phyloP scores from a whole-genome alignment of 768 basidiomycete species.

The Postia placenta region DNA sequence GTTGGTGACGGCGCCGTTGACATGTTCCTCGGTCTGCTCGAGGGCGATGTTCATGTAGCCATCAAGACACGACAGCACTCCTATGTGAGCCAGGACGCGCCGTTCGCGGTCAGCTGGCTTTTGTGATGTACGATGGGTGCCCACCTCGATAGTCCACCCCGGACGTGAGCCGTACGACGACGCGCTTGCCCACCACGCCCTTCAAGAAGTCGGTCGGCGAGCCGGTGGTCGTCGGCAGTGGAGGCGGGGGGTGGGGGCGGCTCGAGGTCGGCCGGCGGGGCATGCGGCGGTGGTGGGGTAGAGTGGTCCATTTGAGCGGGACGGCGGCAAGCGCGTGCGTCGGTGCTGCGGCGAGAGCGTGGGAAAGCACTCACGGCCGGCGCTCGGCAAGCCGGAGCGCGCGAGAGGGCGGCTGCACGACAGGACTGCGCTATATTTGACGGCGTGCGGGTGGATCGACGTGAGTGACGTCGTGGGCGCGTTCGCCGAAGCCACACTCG shows the following conservation, averaged over 20 bases:
- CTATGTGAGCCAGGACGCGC: conserved; percentile 32
- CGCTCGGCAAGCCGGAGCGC: background rate
- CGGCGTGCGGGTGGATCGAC: background rate
- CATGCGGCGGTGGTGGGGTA: conserved; percentile 23
- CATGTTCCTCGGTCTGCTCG: conserved; percentile 96
- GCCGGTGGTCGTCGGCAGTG: conserved; percentile 48
- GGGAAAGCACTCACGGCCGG: background rate
- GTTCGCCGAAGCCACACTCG: background rate
- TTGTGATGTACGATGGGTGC: conserved; percentile 17
- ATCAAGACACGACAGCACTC: conserved; percentile 90
- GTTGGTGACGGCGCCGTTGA: conserved; percentile 82
- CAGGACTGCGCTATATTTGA: no score
- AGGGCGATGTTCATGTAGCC: conserved; percentile 99
- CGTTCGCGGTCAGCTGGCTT: background rate
- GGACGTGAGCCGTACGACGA: conserved; percentile 85
- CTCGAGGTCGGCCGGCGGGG: conserved; percentile 32
- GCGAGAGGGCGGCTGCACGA: background rate
- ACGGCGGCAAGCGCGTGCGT: background rate
- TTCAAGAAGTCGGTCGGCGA: conserved; percentile 93
- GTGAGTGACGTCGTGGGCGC: background rate
- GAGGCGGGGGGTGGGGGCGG: conserved; percentile 45
- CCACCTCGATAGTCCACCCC: conserved; percentile 92
- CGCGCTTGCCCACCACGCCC: conserved; percentile 85
- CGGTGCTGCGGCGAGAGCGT: background rate
- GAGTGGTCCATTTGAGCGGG: conserved; percentile 22